phyloP scores from a whole-genome alignment of 441 rosid species.

The Biscutella laevigata region DNA sequence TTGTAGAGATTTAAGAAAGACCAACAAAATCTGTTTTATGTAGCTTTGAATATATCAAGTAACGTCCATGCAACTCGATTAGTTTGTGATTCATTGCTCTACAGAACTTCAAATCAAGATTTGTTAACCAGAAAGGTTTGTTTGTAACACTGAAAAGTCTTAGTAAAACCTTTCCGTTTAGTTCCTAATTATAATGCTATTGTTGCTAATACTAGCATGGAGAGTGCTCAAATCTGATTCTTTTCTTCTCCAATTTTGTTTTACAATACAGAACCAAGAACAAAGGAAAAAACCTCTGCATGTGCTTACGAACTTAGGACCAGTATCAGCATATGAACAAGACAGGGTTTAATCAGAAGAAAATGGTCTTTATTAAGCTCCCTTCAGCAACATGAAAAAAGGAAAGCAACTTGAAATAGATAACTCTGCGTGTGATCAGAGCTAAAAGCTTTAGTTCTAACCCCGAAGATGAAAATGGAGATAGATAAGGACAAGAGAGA shows the following conservation, averaged over 20 bases:
- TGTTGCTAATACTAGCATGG: background rate
- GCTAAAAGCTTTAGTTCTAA: background rate
- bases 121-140: background rate
- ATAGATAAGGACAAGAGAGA: constrained; percentile 50
- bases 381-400: background rate
- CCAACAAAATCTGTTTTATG: no score
- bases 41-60: background rate
- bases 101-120: background rate
- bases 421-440: background rate
- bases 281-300: no score
- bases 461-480: constrained; percentile 26
- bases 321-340: no score
- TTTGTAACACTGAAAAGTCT: background rate
- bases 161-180: background rate
- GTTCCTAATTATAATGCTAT: background rate
- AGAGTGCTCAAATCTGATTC: no score
- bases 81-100: background rate
- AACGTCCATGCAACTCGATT: background rate
- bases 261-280: no score
- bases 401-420: background rate
- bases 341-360: background rate
- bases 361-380: constrained; percentile 7
- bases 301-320: no score
- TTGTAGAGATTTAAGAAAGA: background rate
- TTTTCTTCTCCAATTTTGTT: no score